Evolutionary conservation across 148 eudicot species (phyloP), one percentile per base, ranked within the genome.

Genomic region (Cornus florida): DNA sequence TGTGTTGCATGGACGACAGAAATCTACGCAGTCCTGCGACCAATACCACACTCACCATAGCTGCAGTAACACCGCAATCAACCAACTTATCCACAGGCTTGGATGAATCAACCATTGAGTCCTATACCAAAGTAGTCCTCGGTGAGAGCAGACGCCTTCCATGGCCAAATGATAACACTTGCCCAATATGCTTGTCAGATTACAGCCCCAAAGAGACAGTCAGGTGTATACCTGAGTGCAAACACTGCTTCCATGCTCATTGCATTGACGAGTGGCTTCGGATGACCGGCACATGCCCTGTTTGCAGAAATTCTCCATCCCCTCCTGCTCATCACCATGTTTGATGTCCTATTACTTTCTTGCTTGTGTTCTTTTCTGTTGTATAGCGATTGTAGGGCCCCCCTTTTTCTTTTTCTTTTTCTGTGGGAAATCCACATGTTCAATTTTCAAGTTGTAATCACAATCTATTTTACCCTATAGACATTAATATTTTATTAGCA

Each of bases 231-330:
- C 97, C 97, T 13, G 89, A 86, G 66, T 95, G 98, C 56, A 79
- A 80, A 32, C 98, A 95, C 74, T 95, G 97, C 82, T 95, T 95
- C 76, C 98, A 95, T 81, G 86, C 96, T 14, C 90, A 92, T 11
- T 95, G 97, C 81, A 83, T 95, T n/a, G 97, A 93, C 35, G 93
- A 85, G 82, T 93, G 98, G 98, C 83, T 93, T 22, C 77, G 80
- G 69, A 19, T 85, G 83, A 93, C 87, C 38, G 84, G 86, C 2
- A 84, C 91, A 9, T 95, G 98, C 79, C 98, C 98, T 8, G 78
- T 95, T 68, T 95, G 98, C 68, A 85, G 98, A 66, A 86, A 80
- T 75, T 85, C 91, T 22, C 95, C 95, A 6, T 82, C 83, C 16
- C 86, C 80, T 17, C 86, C 80, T 17, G 75, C 80, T 64, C 81